phyloP scores from a whole-genome alignment of 2,329 filamentous ascomycete species.

The Plectosphaerella cucumerina region DNA sequence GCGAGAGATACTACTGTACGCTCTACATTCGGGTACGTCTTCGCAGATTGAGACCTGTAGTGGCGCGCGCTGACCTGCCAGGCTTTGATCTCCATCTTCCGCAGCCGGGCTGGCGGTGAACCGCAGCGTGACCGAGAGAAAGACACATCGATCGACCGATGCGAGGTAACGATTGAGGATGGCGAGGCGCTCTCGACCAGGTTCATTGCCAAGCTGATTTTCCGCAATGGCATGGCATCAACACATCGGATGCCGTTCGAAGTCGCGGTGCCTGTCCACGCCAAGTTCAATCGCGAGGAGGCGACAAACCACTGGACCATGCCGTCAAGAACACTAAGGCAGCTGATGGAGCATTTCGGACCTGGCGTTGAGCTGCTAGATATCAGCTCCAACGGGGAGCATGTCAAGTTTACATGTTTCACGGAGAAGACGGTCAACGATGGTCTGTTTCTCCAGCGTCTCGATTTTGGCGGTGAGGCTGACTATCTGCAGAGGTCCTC shows the following conservation, averaged over 20 bases:
- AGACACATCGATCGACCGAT: conserved; percentile 65
- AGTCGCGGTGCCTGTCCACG: conserved; percentile 67
- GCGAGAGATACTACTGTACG: conserved; percentile 67
- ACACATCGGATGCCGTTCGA: conserved; percentile 76
- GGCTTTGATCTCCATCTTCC: conserved; percentile 71
- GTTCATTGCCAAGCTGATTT: conserved; percentile 69
- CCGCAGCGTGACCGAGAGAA: conserved; percentile 53
- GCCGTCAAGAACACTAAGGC: conserved; percentile 64
- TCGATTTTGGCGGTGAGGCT: conserved; percentile 5
- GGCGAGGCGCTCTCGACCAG: conserved; percentile 62
- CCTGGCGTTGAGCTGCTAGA: conserved; percentile 78
- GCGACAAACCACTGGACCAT: conserved; percentile 70
- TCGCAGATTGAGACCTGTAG: not conserved
- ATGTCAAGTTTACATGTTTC: conserved; percentile 76
- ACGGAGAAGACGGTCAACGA: conserved; percentile 71
- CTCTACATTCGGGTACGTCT: conserved; percentile 63
- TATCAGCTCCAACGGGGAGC: conserved; percentile 68
- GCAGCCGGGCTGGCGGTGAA: conserved; percentile 58
- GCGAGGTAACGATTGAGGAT: conserved; percentile 71
- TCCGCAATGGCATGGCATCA: conserved; percentile 72
- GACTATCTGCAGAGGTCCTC: conserved; percentile 53
- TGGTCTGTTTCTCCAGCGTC: conserved; percentile 19
- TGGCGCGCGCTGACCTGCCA: conserved; percentile 18
- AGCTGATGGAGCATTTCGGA: conserved; percentile 77
- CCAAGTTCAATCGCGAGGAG: conserved; percentile 65